Evolutionary conservation across 1,139 yeast species (phyloP), one percentile per base, ranked within the genome.

Genomic region (Sugiyamaella paludigena): DNA sequence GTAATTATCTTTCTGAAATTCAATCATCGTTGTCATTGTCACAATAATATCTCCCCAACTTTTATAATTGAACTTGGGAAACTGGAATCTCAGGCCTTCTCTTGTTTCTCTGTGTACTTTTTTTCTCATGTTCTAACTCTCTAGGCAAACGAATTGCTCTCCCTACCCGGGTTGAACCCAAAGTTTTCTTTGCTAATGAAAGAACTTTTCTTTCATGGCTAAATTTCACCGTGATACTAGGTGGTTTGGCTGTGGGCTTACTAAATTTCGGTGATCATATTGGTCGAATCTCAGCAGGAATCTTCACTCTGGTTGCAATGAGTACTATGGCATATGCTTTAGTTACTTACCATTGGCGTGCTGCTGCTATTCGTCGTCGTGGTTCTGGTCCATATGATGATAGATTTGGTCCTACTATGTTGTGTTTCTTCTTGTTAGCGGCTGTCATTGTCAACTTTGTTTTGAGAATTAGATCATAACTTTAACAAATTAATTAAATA

Each of bases 301-400:
- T 92, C 54, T 92, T 92, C 76, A 94, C 98, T 2, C 77, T 92
- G 55, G 76, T 72, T 11, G 96, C 98, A 58, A 91, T 92, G 98
- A 87, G 88, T 57, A 92, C 98, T 32, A 92, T 92, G 99, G 78
- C 84, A 7, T 92, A 92, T 65, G 98, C 99, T 5, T 78, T 92
- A 55, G 78, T 88, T 43, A 94, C 98, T 19, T 92, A 94, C 69
- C 99, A 92, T 71, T 94, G 98, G 98, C 87, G 99, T 75, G 98
- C 98, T 2, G 88, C 91, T 66, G 98, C 98, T 53, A 92, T 92
- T 62, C 83, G 99, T 70, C 80, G 92, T 72, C 84, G 98, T 70
- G 98, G 98, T 32, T 80, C 95, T 10, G 98, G 98, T 43, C 98
- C 98, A 29, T 92, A 92, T 67, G 99, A 92, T 66, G 99, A 92